Evolutionary conservation across 495 filamentous ascomycete genomes (phyloP), one percentile per base, ranked within the genome.

Genomic region (Neurospora sp.): DNA sequence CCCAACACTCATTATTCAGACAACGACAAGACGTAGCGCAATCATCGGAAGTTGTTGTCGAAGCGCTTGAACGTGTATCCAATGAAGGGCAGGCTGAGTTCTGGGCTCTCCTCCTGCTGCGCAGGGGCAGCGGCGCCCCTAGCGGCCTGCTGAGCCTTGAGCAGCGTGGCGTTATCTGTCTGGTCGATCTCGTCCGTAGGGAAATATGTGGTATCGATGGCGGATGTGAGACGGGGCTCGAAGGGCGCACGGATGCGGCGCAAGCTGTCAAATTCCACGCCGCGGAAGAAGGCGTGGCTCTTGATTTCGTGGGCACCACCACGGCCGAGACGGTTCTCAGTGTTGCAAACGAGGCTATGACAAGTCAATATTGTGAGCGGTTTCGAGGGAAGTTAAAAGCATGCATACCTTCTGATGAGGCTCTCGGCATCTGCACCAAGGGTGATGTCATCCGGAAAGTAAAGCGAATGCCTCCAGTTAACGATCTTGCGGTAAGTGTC

Each of bases 401-500:
- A 44, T 38, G 72, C 86, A 73, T 86, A 94, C 91, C 89, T 92
- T 83, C 93, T 86, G 77, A 99, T 96, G 76, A 98, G 83, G 70
- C 91, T 87, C 80, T 98, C 94, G 0, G 96, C 94, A 70, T 96
- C 93, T 9, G 86, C 86, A n/a, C 92, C 92, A 35, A 99, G 85
- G 42, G 91, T 89, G 77, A 97, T 90, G 79, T 99, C 96, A 72
- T 96, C 93, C 5, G 96, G 96, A 87, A 99, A 98, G 83, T 97
- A 97, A 3, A 99, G 87, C 68, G 94, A 92, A 72, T 96, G 90
- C 39, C 92, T 89, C 96, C 96, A 99, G 84, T 98, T 96, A 75
- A 99, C 93, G 77, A 99, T 99, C 87, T 99, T 99, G 65, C 94
- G 92, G 82, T 99, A 99, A 3, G 96, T 98, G 77, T 99, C 96